These are phyloP conservation scores for Sugiyamaella americana DNA, from an alignment of 805 yeast species.

Conservation along the genomic window DNA sequence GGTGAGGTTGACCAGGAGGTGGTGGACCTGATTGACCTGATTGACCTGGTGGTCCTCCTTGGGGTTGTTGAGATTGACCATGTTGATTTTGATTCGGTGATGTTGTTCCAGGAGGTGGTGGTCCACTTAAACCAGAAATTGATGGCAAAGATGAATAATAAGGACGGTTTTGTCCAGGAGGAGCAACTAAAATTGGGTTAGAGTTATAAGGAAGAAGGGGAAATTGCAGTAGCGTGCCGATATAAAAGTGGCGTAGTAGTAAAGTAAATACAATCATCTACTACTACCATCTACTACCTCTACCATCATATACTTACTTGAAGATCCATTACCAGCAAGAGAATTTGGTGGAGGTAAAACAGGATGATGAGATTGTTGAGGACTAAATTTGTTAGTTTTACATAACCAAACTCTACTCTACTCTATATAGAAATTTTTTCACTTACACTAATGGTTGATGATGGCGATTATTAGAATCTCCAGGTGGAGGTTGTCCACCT, in stretches of 20 bases:
- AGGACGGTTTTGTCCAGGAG: not conserved
- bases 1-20: conserved; percentile 18
- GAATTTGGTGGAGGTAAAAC: conserved; percentile 31
- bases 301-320: too few species aligned
- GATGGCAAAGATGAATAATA: conserved; percentile 28
- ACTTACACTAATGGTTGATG: conserved; percentile 28
- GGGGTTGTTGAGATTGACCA: too few species aligned
- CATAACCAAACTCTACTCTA: too few species aligned
- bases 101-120: too few species aligned
- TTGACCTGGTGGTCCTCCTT: too few species aligned
- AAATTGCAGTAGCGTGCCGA: not conserved
- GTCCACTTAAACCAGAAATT: conserved; percentile 24
- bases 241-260: too few species aligned
- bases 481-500: not conserved
- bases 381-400: conserved; percentile 12
- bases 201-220: not conserved
- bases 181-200: not conserved
- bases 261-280: too few species aligned
- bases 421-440: too few species aligned
- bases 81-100: conserved; percentile 18
- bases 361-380: conserved; percentile 29
- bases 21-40: conserved; percentile 7
- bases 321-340: conserved; percentile 10
- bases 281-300: too few species aligned
- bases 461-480: conserved; percentile 16